These are phyloP conservation scores for Kuraishia cidri DNA, from an alignment of 805 yeast genomes.

Conservation along the genomic window DNA sequence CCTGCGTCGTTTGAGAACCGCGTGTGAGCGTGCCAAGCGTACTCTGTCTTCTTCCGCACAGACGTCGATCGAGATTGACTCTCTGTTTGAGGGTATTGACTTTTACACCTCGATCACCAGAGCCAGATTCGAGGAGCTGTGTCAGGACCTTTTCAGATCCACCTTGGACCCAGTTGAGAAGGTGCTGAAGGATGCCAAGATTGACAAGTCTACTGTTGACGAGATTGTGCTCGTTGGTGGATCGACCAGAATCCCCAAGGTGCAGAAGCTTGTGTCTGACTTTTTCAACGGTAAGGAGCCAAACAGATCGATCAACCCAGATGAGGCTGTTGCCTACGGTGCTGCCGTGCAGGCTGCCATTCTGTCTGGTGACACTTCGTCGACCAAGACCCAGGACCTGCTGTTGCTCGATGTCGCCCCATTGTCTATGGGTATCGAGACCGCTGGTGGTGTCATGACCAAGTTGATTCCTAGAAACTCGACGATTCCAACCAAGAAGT, in stretches of 20 bases:
- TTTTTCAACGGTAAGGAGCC: slow-evolving; percentile 97
- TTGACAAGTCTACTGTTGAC: slow-evolving; percentile 82
- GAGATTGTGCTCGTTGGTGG: slow-evolving; percentile 97
- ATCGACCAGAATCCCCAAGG: slow-evolving; percentile 96
- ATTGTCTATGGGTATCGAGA: slow-evolving; percentile 73
- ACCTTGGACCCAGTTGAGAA: slow-evolving; percentile 93
- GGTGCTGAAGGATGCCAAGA: slow-evolving; percentile 83
- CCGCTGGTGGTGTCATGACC: slow-evolving; percentile 77
- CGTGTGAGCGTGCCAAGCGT: slow-evolving; percentile 99
- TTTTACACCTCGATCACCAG: slow-evolving; percentile 94
- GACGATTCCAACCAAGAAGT: slow-evolving; percentile 67
- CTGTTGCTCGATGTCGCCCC: slow-evolving; percentile 96
- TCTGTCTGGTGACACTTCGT: slow-evolving; percentile 90
- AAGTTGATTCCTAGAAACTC: slow-evolving; percentile 74
- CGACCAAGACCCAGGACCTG: slow-evolving; percentile 94
- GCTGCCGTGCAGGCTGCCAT: slow-evolving; percentile 98
- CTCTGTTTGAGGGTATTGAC: slow-evolving; percentile 90
- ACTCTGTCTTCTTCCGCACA: slow-evolving; percentile 93
- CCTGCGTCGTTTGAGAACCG: slow-evolving; percentile 96
- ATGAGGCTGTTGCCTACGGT: slow-evolving; percentile 99
- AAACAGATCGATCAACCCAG: slow-evolving; percentile 94
- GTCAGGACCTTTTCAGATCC: slow-evolving; percentile 90
- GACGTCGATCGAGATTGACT: slow-evolving; percentile 92
- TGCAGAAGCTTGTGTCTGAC: slow-evolving; percentile 91
- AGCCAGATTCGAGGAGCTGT: slow-evolving; percentile 95